phyloP scores from a whole-genome alignment of 345 rosid species.

The Jatropha curcas region DNA sequence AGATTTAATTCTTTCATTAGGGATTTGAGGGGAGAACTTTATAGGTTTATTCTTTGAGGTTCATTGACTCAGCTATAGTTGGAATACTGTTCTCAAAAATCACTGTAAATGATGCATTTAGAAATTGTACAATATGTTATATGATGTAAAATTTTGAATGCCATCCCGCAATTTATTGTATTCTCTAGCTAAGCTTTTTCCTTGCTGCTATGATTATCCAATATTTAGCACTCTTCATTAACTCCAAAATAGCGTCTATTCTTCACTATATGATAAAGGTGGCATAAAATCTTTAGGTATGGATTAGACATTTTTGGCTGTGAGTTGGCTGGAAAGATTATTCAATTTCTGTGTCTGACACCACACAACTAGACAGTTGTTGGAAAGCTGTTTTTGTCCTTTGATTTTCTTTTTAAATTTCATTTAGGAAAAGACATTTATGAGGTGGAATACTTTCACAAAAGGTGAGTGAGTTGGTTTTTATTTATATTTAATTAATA shows the following conservation, averaged over 20 bases:
- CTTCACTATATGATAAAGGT: no score
- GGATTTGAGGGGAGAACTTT: background rate
- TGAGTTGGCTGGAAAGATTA: background rate
- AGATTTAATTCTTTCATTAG: slow-evolving; percentile 21
- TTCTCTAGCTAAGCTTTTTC: background rate
- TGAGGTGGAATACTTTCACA: no score
- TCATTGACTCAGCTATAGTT: background rate
- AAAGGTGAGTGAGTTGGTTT: no score
- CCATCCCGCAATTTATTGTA: background rate
- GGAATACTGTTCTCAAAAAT: background rate
- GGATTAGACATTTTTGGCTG: background rate
- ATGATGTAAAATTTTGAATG: background rate
- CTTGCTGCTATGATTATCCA: background rate
- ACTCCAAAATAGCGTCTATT: no score
- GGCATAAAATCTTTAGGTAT: background rate
- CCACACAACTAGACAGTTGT: background rate
- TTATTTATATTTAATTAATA: no score
- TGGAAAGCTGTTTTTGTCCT: background rate
- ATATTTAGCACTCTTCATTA: no score
- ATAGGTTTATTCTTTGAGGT: slow-evolving; percentile 15
- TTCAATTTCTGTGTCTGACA: background rate
- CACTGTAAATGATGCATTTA: slow-evolving; percentile 17
- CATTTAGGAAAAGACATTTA: no score
- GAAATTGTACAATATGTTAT: background rate
- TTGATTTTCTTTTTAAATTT: background rate